Evolutionary conservation across 345 rosid genomes (phyloP).

Genomic region (Sapria himalayana): DNA sequence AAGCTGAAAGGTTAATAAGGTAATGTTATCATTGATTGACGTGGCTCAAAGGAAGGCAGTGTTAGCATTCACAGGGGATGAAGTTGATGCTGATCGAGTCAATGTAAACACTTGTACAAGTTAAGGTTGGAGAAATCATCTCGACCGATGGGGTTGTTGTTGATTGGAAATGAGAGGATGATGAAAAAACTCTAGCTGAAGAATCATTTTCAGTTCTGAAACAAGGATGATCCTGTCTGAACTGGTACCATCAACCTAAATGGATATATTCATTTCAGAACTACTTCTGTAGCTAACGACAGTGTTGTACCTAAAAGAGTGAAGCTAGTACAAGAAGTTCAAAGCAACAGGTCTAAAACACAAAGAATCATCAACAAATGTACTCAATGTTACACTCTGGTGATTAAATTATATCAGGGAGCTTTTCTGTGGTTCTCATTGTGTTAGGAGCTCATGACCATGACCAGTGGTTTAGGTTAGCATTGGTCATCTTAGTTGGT

Average conservation of each 20-base stretch:
- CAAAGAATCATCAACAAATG: conserved; percentile 57
- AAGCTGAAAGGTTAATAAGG: conserved; percentile 87
- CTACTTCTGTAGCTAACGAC: conserved; percentile 67
- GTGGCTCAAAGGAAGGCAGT: conserved; percentile 64
- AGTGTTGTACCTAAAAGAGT: conserved; percentile 74
- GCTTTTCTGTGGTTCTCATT: conserved; percentile 34
- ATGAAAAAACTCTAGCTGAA: conserved; percentile 74
- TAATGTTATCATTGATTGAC: conserved; percentile 66
- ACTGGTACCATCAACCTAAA: conserved; percentile 84
- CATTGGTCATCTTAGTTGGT: conserved; percentile 71
- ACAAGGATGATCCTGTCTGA: conserved; percentile 50
- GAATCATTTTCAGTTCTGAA: conserved; percentile 78
- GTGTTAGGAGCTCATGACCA: conserved; percentile 19
- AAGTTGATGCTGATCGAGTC: conserved; percentile 47
- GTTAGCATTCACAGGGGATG: conserved; percentile 67
- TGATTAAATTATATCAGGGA: conserved; percentile 26
- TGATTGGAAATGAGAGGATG: conserved; percentile 72
- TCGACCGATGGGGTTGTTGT: conserved; percentile 83
- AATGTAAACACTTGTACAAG: conserved; percentile 54
- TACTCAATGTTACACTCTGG: conserved; percentile 71
- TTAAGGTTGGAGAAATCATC: conserved; percentile 70
- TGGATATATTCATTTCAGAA: conserved; percentile 41
- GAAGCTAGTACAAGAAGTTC: conserved; percentile 89
- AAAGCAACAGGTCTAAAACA: conserved; percentile 52
- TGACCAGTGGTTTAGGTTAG: conserved; percentile 49